These are phyloP conservation scores for Paramecium tetraurelia DNA, from an alignment of 73 alveolate species.

Conservation along the genomic window DNA sequence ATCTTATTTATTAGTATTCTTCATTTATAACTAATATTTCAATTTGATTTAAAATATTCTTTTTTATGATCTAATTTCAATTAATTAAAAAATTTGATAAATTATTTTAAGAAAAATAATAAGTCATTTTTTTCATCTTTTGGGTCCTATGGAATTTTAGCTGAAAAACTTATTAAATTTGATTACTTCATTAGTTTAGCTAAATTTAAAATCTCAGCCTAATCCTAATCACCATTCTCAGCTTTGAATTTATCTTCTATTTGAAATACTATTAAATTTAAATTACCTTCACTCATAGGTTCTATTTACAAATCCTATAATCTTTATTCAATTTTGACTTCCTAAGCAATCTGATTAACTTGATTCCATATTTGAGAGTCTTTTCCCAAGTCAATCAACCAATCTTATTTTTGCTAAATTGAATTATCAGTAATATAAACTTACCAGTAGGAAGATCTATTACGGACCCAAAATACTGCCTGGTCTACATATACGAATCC, in stretches of 20 bases:
- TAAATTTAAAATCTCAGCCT: not conserved
- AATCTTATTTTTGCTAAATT: slow-evolving; percentile 37
- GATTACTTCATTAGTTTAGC: not conserved
- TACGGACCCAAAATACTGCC: slow-evolving; percentile 89
- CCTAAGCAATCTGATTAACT: not conserved
- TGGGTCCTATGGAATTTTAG: not conserved
- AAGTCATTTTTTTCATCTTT: not conserved
- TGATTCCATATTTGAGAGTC: slow-evolving; percentile 7
- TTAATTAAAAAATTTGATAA: not conserved
- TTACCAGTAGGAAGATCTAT: slow-evolving; percentile 72
- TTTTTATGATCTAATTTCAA: not conserved
- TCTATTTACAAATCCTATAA: not conserved
- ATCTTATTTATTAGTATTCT: not conserved
- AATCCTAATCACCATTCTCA: slow-evolving; percentile 5
- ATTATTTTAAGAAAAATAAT: not conserved
- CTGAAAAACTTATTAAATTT: not conserved
- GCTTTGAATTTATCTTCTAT: not conserved
- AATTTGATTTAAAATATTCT: not conserved
- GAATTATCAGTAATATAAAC: not conserved
- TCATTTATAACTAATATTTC: not conserved
- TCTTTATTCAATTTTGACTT: slow-evolving; percentile 15
- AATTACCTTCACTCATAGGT: slow-evolving; percentile 10
- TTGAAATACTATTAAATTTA: not conserved
- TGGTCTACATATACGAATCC: slow-evolving; percentile 84
- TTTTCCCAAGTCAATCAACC: not conserved